Conservation (phyloP, 2,329 filamentous ascomycete genomes). For the Colletotrichum lentis region DNA sequence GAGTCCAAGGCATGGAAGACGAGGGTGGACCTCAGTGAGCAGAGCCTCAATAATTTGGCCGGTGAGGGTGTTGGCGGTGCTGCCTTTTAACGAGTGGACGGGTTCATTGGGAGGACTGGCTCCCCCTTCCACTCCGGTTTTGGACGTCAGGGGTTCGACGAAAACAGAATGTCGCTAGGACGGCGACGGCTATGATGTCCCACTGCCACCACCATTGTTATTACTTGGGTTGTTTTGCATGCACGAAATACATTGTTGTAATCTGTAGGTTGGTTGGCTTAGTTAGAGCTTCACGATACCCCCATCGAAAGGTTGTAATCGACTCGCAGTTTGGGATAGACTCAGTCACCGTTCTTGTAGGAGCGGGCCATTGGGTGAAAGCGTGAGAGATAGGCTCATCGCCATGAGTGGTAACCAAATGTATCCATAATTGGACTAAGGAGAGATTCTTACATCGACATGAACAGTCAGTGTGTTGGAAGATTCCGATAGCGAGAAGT, state of each 20-base stretch:
- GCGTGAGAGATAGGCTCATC: too few relatives aligned
- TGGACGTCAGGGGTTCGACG: neutral
- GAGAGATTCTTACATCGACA: too few relatives aligned
- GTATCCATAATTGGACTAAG: too few relatives aligned
- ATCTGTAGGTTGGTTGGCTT: neutral
- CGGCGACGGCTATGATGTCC: conserved; percentile 24
- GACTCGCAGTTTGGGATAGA: neutral
- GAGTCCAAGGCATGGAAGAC: conserved; percentile 64
- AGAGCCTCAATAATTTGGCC: conserved; percentile 64
- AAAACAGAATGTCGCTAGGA: neutral
- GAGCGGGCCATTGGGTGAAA: neutral
- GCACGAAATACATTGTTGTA: conserved; percentile 14
- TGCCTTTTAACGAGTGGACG: conserved; percentile 55
- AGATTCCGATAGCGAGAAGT: too few relatives aligned
- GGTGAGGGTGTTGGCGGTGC: conserved; percentile 65
- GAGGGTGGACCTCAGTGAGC: conserved; percentile 64
- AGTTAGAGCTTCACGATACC: conserved; percentile 21
- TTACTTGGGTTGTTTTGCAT: neutral
- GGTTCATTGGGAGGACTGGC: neutral
- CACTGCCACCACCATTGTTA: neutral
- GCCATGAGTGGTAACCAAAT: too few relatives aligned
- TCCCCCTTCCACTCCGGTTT: neutral
- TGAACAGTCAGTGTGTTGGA: too few relatives aligned
- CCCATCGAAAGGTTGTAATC: conserved; percentile 12
- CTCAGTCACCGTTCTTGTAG: neutral